Evolutionary conservation across 164 flowering plant species (phyloP), one percentile per base, ranked within the genome.

Genomic region (Umbellularia californica): DNA sequence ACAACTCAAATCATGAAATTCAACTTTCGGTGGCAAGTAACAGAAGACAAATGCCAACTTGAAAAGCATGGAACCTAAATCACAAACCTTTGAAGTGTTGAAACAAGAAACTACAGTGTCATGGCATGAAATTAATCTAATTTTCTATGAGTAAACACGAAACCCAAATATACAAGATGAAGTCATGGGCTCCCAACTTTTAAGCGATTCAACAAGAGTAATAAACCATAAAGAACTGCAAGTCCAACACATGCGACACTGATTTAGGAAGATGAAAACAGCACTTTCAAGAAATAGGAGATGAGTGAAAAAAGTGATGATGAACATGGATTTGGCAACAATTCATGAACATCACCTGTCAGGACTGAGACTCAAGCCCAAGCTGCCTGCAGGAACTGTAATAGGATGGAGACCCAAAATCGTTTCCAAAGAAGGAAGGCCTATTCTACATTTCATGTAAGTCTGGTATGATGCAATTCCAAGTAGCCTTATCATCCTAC

Each of bases 391-490:
- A 33, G 98, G 93, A 72, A 92, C 79, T 50, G 89, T 87, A 30
- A 93, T 83, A 76, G 94, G 89, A 65, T 87, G 88, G 72, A 93
- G 90, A 69, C 84, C 82, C 97, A 88, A 95, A 77, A 92, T 69
- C 76, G 85, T 80, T 78, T 93, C 88, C 30, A 90, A 74, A 13
- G 95, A 92, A 75, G 97, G 97, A 78, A 85, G 77, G 10, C 93
- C 94, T 14, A 75, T 78, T 77, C 84, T 92, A 74, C 94, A 95
- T 73, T 81, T 92, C 83, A 82, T 81, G 78, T 86, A 95, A 60
- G 92, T 89, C 79, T 93, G 88, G 72, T 86, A 90, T 64, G 88
- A 88, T 6, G 99, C 94, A 51, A 86, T 81, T 5, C 95, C 99
- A 88, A 95, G 78, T 1, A 93, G 78, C 97, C 96, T 88, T 50